A percentile compares a stretch with the other conserved stretches of the same genome.
phyloP scores from a whole-genome alignment of 495 filamentous ascomycete genomes.

The Penicillium roqueforti region DNA sequence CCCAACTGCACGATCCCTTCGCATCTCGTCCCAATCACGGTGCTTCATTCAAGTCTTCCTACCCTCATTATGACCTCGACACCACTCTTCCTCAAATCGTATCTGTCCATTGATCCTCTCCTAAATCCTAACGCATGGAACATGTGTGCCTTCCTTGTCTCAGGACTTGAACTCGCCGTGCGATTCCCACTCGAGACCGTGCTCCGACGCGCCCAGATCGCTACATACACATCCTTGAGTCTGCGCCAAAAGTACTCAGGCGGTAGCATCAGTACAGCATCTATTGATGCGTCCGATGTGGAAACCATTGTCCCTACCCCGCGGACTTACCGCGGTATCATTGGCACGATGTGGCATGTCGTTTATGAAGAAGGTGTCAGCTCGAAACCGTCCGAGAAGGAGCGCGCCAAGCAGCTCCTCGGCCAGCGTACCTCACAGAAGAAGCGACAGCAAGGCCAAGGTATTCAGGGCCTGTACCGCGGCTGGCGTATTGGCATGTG shows the following conservation, averaged over 20 bases:
- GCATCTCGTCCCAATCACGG: conserved; percentile 70
- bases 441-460: conserved; percentile 64
- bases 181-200: conserved; percentile 90
- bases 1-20: conserved; percentile 66
- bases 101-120: conserved; percentile 74
- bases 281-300: conserved; percentile 48
- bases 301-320: conserved; percentile 67
- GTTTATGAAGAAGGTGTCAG: conserved; percentile 73
- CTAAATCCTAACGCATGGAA: conserved; percentile 76
- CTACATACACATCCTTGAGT: conserved; percentile 50
- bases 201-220: conserved; percentile 78
- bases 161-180: conserved; percentile 73
- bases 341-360: conserved; percentile 85
- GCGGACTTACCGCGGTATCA: conserved; percentile 66
- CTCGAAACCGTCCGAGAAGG: conserved; percentile 25
- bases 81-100: conserved; percentile 74
- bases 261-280: conserved; percentile 22
- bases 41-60: conserved; percentile 79
- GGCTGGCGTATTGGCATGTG: conserved; percentile 96
- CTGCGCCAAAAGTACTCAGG: conserved; percentile 55
- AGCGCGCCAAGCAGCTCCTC: conserved; percentile 34
- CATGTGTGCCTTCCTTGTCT: conserved; percentile 70
- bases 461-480: conserved; percentile 77
- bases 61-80: conserved; percentile 72
- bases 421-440: conserved; percentile 30